phyloP scores from a whole-genome alignment of 78 protist species.

The Capsaspora owczarzaki region DNA sequence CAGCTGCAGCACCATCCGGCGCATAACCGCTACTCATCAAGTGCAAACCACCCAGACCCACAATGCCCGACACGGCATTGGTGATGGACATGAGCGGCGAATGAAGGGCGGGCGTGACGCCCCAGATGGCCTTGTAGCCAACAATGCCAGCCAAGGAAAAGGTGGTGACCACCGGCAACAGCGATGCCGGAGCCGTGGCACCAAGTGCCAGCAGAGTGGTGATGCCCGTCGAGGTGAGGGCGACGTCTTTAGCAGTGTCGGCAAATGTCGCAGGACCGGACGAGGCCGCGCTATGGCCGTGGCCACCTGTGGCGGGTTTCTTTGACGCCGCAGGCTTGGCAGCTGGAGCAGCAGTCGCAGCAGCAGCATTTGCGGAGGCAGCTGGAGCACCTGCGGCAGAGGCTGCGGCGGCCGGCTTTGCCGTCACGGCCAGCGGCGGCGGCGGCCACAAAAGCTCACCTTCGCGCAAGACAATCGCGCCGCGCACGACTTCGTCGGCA shows the following conservation, averaged over 20 bases:
- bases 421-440: not conserved
- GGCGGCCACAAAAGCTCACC: not conserved
- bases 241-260: not conserved
- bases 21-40: conserved; percentile 40
- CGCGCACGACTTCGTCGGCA: conserved; percentile 68
- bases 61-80: conserved; percentile 95
- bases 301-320: too few relatives aligned
- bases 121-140: conserved; percentile 86
- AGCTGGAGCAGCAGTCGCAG: too few relatives aligned
- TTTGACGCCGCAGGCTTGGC: too few relatives aligned
- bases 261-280: too few relatives aligned
- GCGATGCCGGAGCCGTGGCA: not conserved
- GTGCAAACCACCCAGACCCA: conserved; percentile 87
- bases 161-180: not conserved
- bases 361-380: too few relatives aligned
- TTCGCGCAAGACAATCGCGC: conserved; percentile 17
- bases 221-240: not conserved
- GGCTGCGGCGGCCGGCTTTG: not conserved
- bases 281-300: too few relatives aligned
- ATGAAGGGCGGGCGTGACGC: conserved; percentile 95
- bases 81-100: conserved; percentile 96
- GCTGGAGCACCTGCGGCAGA: too few relatives aligned
- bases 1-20: conserved; percentile 27
- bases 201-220: not conserved
- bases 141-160: conserved; percentile 73